Conservation (phyloP, 345 rosid genomes). For the Isatis tinctoria region DNA sequence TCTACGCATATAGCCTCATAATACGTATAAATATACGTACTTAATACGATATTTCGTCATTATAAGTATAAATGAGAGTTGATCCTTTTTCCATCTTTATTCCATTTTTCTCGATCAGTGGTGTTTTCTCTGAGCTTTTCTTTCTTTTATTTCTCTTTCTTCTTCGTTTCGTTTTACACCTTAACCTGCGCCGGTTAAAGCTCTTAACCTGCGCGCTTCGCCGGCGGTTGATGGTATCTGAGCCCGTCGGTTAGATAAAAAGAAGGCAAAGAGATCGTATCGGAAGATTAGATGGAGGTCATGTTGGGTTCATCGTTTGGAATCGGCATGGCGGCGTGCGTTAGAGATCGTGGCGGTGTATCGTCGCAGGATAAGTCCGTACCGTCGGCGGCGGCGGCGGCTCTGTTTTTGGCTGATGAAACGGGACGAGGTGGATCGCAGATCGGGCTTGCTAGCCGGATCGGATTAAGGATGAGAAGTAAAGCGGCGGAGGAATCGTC, state of each 20-base stretch:
- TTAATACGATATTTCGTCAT: neutral
- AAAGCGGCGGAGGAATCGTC: neutral
- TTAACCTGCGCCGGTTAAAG: conserved; percentile 9
- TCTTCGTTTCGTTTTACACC: neutral
- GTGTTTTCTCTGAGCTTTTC: conserved; percentile 1
- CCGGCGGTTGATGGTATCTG: conserved; percentile 1
- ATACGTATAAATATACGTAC: conserved; percentile 11
- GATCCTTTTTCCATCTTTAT: conserved; percentile 11
- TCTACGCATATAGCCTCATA: neutral
- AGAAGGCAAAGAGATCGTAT: no score
- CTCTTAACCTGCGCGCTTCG: conserved; percentile 8
- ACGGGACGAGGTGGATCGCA: neutral
- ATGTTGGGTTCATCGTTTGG: conserved; percentile 46
- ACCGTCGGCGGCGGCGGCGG: conserved; percentile 8
- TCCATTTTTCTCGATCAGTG: conserved; percentile 17
- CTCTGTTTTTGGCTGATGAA: conserved; percentile 15
- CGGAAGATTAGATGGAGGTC: conserved; percentile 48
- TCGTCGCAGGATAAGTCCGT: conserved; percentile 34
- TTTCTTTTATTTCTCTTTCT: neutral
- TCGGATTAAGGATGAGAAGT: neutral
- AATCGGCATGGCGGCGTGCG: conserved; percentile 41
- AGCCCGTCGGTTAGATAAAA: neutral
- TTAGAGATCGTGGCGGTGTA: conserved; percentile 31
- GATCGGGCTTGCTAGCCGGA: neutral
- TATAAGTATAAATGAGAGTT: conserved; percentile 17